Evolutionary conservation across 2,329 filamentous ascomycete species (phyloP).

Genomic region (Penicillium sp.): DNA sequence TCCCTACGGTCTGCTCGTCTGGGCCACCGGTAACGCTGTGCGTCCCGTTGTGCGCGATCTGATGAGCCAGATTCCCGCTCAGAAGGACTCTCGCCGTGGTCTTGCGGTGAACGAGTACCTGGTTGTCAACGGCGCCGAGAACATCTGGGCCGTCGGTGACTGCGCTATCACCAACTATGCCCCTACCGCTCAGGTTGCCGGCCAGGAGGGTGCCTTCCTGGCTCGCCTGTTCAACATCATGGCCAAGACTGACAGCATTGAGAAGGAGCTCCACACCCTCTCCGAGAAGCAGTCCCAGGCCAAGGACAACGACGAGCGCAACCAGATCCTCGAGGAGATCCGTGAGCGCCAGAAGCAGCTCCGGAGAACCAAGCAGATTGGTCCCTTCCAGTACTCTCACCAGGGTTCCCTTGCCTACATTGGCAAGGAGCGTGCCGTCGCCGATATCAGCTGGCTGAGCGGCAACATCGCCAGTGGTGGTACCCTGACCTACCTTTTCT

Average conservation of each 20-base stretch:
- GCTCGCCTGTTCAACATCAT: conserved; percentile 98
- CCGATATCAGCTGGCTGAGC: conserved; percentile 95
- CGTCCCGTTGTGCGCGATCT: conserved; percentile 87
- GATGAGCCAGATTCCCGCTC: conserved; percentile 86
- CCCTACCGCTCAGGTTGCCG: conserved; percentile 92
- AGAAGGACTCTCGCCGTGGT: conserved; percentile 91
- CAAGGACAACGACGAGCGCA: conserved; percentile 58
- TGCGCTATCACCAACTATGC: conserved; percentile 97
- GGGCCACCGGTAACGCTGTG: conserved; percentile 95
- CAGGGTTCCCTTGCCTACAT: conserved; percentile 97
- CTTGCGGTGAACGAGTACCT: conserved; percentile 98
- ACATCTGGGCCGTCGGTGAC: conserved; percentile 97
- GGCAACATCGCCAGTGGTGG: conserved; percentile 94
- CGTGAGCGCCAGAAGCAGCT: conserved; percentile 83
- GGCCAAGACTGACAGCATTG: conserved; percentile 86
- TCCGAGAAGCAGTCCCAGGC: conserved; percentile 65
- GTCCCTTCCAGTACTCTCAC: conserved; percentile 97
- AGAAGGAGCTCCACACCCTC: conserved; percentile 70
- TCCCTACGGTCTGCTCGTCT: conserved; percentile 93
- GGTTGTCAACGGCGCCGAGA: conserved; percentile 92
- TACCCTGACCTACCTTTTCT: conserved; percentile 95
- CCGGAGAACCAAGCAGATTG: conserved; percentile 86
- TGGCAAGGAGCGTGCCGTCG: conserved; percentile 94
- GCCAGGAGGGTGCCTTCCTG: conserved; percentile 93
- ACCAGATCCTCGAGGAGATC: conserved; percentile 69